Percentiles rank a stretch among this genome's conserved stretches.
These are phyloP conservation scores for Claviceps lovelessii DNA, from an alignment of 2,329 filamentous ascomycete species.

Conservation along the genomic window DNA sequence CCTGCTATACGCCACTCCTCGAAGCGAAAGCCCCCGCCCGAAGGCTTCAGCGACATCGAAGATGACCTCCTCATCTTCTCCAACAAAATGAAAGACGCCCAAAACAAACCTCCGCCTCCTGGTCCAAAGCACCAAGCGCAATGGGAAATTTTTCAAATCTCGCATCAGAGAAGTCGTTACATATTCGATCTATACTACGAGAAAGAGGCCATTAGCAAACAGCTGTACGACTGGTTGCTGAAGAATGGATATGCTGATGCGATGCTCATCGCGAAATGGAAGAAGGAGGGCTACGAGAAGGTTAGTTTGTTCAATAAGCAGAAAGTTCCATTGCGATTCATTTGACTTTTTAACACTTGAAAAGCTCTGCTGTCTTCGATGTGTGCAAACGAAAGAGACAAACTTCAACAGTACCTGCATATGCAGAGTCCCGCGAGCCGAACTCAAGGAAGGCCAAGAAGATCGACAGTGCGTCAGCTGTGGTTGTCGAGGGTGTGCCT, in stretches of 20 bases:
- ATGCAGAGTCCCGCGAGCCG: constrained; percentile 79
- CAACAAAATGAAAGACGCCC: constrained; percentile 91
- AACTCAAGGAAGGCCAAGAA: constrained; percentile 71
- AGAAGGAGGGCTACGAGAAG: constrained; percentile 98
- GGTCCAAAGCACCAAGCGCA: constrained; percentile 75
- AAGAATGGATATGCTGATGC: constrained; percentile 95
- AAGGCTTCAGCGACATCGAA: constrained; percentile 78
- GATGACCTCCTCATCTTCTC: constrained; percentile 72
- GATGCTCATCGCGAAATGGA: constrained; percentile 97
- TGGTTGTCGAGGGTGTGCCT: constrained; percentile 81
- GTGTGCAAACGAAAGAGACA: constrained; percentile 98
- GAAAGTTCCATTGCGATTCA: constrained; percentile 4
- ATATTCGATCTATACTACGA: constrained; percentile 97
- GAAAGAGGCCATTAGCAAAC: constrained; percentile 85
- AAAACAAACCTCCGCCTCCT: constrained; percentile 73
- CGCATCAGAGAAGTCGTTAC: constrained; percentile 81
- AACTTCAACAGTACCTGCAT: constrained; percentile 98
- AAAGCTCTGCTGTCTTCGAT: constrained; percentile 82
- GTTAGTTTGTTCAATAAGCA: constrained; percentile 28
- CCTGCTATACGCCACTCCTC: constrained; percentile 61
- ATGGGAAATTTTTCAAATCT: constrained; percentile 97
- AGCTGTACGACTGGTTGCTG: constrained; percentile 87
- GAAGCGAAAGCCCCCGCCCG: constrained; percentile 69
- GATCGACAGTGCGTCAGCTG: constrained; percentile 90
- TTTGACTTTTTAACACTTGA: neutral